These are phyloP conservation scores for Paraurostyla sp. DNA, from an alignment of 73 alveolate genomes.

Conservation along the genomic window DNA sequence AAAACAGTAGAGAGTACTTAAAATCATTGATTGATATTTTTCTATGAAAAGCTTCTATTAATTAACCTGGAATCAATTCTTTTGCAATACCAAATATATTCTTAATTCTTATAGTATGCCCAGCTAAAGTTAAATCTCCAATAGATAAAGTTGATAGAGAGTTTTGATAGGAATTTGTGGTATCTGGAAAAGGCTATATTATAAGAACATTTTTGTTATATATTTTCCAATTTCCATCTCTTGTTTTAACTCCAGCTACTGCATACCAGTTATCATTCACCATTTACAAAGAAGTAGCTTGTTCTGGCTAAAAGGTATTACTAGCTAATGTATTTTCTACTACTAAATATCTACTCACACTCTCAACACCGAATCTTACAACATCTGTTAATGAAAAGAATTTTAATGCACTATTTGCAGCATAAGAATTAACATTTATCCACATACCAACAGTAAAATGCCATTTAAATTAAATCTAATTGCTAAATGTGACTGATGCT, in stretches of 20 bases:
- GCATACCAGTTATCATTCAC: not conserved
- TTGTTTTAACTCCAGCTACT: not conserved
- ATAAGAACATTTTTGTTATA: not conserved
- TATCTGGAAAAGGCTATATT: not conserved
- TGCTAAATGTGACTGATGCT: not conserved
- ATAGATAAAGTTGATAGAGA: not conserved
- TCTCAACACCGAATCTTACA: not conserved
- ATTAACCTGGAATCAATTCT: not conserved
- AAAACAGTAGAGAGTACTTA: not conserved
- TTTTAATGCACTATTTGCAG: not conserved
- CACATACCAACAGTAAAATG: not conserved
- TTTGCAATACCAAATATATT: slow-evolving; percentile 9
- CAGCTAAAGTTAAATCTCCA: slow-evolving; percentile 1
- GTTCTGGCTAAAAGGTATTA: no score
- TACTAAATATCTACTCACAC: no score
- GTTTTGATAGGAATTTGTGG: not conserved
- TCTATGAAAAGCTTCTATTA: not conserved
- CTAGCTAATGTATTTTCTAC: no score
- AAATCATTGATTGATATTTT: not conserved
- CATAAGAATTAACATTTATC: not conserved
- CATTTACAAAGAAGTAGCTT: not conserved
- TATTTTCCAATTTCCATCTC: not conserved
- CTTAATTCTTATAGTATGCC: not conserved
- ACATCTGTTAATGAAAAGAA: not conserved
- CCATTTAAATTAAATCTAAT: not conserved